Base-by-base conservation (phyloP, 1,284 basidiomycete genomes). In the Naganishia albida region DNA sequence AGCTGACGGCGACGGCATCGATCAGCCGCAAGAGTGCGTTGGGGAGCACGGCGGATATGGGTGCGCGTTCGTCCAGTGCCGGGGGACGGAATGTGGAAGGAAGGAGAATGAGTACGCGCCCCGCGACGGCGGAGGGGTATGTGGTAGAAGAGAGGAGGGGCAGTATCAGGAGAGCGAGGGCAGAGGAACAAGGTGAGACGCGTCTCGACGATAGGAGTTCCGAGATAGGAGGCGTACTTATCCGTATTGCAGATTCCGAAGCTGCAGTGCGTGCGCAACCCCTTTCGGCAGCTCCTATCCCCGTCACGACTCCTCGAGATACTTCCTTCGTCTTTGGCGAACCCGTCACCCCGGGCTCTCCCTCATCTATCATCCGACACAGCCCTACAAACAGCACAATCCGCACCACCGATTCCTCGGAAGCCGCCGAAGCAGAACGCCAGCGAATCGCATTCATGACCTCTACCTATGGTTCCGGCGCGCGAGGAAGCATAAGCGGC, bases 351-450 rank as follows among this genome's bases (percentile, higher is more conserved):
- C 38, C 42, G 6, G 25, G 42, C 1, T 65, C 50, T 1, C 65
- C 65, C 23, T 48, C 57, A 12, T 54, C 65, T 7, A 38, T 26
- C 16, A 63, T 44, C 60, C 59, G 54, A 39, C 56, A 56, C 3
- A 65, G 63, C 63, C 40, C 48, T 13, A 65, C 46, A 18, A 51
- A 26, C 46, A 57, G 54, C 55, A 65, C 55, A 0, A 51, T 34
- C 13, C 63, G 63, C n/a, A 39, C 54, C 70, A 73, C 49, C 72
- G 71, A 15, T 76, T 79, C 65, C 70, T 73, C 46, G 16, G 78
- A 80, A 56, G 70, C 70, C 25, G 73, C 72, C n/a, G 78, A 80
- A 62, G 78, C 78, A 18, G 78, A 80, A 48, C 68, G 74, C 20
- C 78, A 80, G 63, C 66, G 74, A 13, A 65, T 73, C 2, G 77